Percentiles rank a stretch among this genome's conserved stretches.
Evolutionary conservation across 2,329 filamentous ascomycete species (phyloP).

Genomic region (Penicillium sp.): DNA sequence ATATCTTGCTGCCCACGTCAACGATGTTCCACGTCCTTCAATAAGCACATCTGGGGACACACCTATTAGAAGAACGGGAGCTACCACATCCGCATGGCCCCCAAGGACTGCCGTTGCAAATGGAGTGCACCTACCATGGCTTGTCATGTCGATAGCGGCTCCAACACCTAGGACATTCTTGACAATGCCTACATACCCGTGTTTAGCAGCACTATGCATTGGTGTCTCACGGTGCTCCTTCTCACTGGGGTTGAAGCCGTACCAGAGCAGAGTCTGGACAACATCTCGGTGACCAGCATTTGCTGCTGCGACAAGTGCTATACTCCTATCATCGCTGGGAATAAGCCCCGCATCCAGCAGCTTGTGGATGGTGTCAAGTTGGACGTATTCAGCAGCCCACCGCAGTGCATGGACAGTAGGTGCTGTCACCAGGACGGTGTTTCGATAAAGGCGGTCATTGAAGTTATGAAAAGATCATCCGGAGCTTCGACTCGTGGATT

Average conservation of each 20-base stretch:
- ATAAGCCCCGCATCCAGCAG: conserved; percentile 3
- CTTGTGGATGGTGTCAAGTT: conserved; percentile 2
- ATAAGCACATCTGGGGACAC: neutral
- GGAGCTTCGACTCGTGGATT: too few species aligned
- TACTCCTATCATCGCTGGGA: neutral
- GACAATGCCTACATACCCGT: neutral
- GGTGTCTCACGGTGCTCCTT: neutral
- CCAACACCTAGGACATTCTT: conserved; percentile 1
- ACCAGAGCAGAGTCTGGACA: neutral
- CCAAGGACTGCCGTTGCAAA: neutral
- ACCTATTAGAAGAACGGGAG: conserved; percentile 1
- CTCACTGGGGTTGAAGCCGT: neutral
- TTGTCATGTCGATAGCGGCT: neutral
- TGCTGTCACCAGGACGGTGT: neutral
- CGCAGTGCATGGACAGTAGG: neutral
- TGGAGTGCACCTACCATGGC: neutral
- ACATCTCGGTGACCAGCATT: neutral
- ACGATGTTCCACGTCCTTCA: neutral
- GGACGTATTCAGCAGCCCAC: neutral
- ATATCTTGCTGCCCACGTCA: conserved; percentile 1
- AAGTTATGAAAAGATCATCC: too few species aligned
- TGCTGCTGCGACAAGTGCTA: neutral
- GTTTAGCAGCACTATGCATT: neutral
- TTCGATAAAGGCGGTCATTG: conserved; percentile 1
- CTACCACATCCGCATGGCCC: neutral